These are phyloP conservation scores for Termitomyces titanicus DNA, from an alignment of 768 basidiomycete genomes.

Conservation along the genomic window DNA sequence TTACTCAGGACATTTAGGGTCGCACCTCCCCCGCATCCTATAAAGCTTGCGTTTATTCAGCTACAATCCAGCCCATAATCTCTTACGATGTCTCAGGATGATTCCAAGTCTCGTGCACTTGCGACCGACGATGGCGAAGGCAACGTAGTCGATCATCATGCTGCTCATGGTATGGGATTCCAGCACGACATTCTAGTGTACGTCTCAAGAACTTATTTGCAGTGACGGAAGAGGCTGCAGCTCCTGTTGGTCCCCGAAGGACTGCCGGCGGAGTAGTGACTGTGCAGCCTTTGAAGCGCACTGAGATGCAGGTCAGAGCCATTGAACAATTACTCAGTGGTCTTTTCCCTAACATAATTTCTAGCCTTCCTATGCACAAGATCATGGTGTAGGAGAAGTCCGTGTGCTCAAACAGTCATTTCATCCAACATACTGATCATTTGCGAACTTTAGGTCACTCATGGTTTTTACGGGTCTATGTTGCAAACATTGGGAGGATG, in stretches of 20 bases:
- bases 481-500: slow-evolving; percentile 65
- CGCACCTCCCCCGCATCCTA: slow-evolving; percentile 5
- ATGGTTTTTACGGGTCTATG: slow-evolving; percentile 83
- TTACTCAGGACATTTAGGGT: background rate
- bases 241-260: slow-evolving; percentile 27
- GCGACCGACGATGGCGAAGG: slow-evolving; percentile 39
- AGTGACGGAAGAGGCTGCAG: slow-evolving; percentile 64
- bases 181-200: background rate
- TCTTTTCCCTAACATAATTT: background rate
- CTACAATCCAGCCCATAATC: background rate
- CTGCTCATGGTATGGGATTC: slow-evolving; percentile 54
- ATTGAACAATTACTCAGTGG: slow-evolving; percentile 8
- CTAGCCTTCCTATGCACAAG: slow-evolving; percentile 90
- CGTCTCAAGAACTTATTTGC: background rate
- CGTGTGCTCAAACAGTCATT: slow-evolving; percentile 1
- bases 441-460: slow-evolving; percentile 50
- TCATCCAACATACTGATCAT: background rate
- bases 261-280: slow-evolving; percentile 44
- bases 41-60: slow-evolving; percentile 9
- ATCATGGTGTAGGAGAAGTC: slow-evolving; percentile 67
- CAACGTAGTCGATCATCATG: slow-evolving; percentile 73
- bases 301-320: slow-evolving; percentile 75
- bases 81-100: slow-evolving; percentile 24
- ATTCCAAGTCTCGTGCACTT: slow-evolving; percentile 51
- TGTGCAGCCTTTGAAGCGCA: slow-evolving; percentile 82